Base-by-base conservation (phyloP, 257 asterid species). In the Paulownia fortunei region DNA sequence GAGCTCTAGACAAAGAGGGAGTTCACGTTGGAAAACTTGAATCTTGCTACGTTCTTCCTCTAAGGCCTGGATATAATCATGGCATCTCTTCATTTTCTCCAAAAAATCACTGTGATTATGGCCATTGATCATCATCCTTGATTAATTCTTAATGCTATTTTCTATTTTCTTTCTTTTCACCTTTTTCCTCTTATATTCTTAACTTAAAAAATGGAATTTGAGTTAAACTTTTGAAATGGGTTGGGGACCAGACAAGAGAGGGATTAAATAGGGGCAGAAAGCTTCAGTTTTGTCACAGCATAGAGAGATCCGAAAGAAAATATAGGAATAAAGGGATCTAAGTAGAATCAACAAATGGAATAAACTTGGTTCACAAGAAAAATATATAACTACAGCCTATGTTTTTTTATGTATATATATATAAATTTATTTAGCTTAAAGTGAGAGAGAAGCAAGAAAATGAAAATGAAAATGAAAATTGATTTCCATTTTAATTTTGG, bases 21-120 rank as follows among this genome's bases (percentile, higher is more conserved):
- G 94, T 77, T 96, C 99, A 51, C 99, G 96, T 82, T 87, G 89
- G 83, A 96, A 96, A 62, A 92, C 99, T 74, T 85, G 96, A 89
- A 96, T 91, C 92, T 96, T 96, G 69, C 77, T 58, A 3, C 92
- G 92, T 84, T 96, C 99, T 74, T 84, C 88, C 70, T 93, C 97
- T 7, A 96, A 79, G 36, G 88, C 91, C 60, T 85, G 82, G 62
- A 95, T 67, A 46, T 91, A 90, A 47, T 85, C 96, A 37, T 83
- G 89, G 69, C 91, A 82, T 76, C 84, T 85, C 78, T 72, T 88
- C 92, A 86, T 85, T 84, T 88, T 89, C 64, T 87, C 89, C 16
- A 86, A 37, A 36, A 73, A 74, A 89, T 67, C 86, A 42, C 72
- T 62, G 58, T 81, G 78, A 66, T 72, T 79, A 77, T 74, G 85